A percentile compares a stretch with the other conserved stretches of the same genome.
These are phyloP conservation scores for Castanea sativa DNA, from an alignment of 306 rosid genomes.

Conservation along the genomic window DNA sequence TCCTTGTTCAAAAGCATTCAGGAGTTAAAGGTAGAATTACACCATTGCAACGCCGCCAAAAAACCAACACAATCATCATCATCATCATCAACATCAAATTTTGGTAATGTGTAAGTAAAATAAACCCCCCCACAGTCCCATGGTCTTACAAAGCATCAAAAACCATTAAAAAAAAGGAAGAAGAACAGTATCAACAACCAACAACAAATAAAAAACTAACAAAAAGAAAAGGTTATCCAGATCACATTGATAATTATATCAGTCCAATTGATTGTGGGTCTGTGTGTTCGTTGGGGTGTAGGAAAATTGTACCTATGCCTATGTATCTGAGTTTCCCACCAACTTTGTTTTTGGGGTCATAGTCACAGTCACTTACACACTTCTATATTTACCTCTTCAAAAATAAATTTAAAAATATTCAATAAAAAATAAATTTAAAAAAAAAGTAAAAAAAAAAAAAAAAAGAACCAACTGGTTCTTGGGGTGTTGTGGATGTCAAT, in stretches of 20 bases:
- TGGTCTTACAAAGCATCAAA: neutral
- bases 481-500: neutral
- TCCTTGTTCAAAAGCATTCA: conserved; percentile 8
- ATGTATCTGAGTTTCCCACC: neutral
- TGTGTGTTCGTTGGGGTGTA: neutral
- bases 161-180: neutral
- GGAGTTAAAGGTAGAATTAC: neutral
- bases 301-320: neutral
- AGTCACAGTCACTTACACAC: no score
- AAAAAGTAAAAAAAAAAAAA: no score
- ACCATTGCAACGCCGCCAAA: conserved; percentile 23
- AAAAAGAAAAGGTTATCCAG: neutral
- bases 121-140: neutral
- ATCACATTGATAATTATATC: neutral
- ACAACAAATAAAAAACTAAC: neutral
- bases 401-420: no score
- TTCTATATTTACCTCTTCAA: no score
- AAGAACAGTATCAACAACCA: neutral
- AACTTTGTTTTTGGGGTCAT: neutral
- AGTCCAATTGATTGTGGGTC: neutral
- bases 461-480: no score
- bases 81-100: neutral
- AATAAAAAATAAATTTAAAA: no score
- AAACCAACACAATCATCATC: conserved; percentile 1
- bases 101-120: neutral